A percentile compares a stretch with the other conserved stretches of the same genome.
These are phyloP conservation scores for Globomyces sp. DNA, from an alignment of 371 early-diverging fungal species.

Conservation along the genomic window DNA sequence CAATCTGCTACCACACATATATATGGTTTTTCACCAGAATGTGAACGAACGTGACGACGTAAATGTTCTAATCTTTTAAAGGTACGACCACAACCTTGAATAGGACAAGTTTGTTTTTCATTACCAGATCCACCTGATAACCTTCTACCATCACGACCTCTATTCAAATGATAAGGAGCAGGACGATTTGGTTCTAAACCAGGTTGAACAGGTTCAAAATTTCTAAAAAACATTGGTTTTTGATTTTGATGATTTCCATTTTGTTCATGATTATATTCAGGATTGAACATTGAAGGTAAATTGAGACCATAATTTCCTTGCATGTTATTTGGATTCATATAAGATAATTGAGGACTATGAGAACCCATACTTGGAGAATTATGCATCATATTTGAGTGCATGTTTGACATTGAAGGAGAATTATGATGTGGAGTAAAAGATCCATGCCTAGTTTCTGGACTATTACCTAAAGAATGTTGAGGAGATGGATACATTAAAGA, in stretches of 20 bases:
- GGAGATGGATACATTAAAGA: too few relatives aligned
- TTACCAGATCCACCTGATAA: neutral
- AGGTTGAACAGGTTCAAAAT: slow-evolving; percentile 8
- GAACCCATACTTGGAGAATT: neutral
- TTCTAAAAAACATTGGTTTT: slow-evolving; percentile 5
- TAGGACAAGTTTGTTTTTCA: slow-evolving; percentile 40
- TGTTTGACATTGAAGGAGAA: neutral
- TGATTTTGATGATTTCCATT: neutral
- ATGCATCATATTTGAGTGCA: neutral
- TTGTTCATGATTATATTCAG: neutral
- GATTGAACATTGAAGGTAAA: slow-evolving; percentile 10
- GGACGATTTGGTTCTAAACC: neutral
- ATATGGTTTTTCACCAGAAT: slow-evolving; percentile 39
- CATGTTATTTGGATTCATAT: neutral
- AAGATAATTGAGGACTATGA: slow-evolving; percentile 1
- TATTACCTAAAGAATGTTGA: too few relatives aligned
- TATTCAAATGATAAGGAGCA: slow-evolving; percentile 1
- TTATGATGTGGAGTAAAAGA: too few relatives aligned
- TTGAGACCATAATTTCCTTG: neutral
- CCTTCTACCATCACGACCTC: slow-evolving; percentile 5
- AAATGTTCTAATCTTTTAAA: slow-evolving; percentile 85
- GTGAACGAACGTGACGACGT: slow-evolving; percentile 71
- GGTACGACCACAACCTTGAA: slow-evolving; percentile 65
- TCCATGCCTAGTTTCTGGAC: too few relatives aligned
- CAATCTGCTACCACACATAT: slow-evolving; percentile 28